Evolutionary conservation across 2,329 filamentous ascomycete species (phyloP), one percentile per base, ranked within the genome.

Genomic region (Aspergillus novoparasiticus): DNA sequence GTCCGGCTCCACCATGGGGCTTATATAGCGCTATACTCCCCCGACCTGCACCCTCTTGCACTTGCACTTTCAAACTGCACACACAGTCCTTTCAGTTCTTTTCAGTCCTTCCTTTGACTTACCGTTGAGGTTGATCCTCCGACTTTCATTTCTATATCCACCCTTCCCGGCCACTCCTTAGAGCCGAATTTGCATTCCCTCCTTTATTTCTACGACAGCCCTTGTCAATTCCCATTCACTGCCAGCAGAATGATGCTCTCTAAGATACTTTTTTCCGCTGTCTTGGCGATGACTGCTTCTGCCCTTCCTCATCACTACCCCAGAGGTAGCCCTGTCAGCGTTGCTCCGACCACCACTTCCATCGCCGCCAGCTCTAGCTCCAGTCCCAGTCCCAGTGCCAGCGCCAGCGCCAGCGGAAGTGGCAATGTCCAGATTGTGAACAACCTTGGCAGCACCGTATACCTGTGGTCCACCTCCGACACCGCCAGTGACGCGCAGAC

Each of bases 401-500:
- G 63, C 43, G 14, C 59, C n/a, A 39, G 51, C 12, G 51, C 60
- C 43, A 50, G 64, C 58, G 61, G 60, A 43, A 63, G 64, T 59
- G 65, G 68, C 39, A 67, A 67, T 21, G 63, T 75, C 51, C 61
- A 65, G 28, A 70, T 74, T 53, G 61, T 69, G 60, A 74, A 75
- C 71, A 74, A 74, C 60, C 50, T 73, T 32, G 32, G 50, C 51
- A 34, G 68, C 14, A 62, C 66, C 55, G 57, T 74, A 59, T 73
- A 74, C 64, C 59, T 74, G 23, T 75, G 73, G 72, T 71, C 71
- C 23, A 71, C 69, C 46, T 69, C 71, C 43, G 62, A 66, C 54
- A 43, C 19, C 34, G 9, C 62, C 26, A 61, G 63, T 30, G 64
- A 66, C 4, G 71, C 71, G 72, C 59, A 69, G 16, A 71, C 66